Percentiles rank a stretch among this genome's conserved stretches.
Conservation (phyloP, 2,329 filamentous ascomycete species). For the Colletotrichum simmondsii region DNA sequence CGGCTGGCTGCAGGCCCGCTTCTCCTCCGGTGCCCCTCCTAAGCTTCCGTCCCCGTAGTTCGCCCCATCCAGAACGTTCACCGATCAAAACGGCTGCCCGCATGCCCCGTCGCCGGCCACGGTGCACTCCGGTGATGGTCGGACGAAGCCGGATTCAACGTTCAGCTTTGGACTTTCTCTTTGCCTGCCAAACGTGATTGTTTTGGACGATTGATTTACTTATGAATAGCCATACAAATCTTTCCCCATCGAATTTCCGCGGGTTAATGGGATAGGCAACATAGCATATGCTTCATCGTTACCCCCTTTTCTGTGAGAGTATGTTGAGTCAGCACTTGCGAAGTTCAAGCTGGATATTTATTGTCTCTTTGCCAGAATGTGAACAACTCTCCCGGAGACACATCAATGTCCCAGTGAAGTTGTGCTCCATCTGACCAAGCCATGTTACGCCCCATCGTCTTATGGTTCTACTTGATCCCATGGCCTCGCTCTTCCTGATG, state of each 20-base stretch:
- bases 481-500: not conserved
- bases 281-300: not conserved
- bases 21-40: constrained; percentile 5
- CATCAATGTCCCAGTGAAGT: not conserved
- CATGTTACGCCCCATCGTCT: not conserved
- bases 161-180: not conserved
- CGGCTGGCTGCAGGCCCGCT: not conserved
- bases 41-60: not conserved
- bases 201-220: not conserved
- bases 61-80: constrained; percentile 17
- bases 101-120: not conserved
- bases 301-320: not conserved
- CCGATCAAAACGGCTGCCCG: constrained; percentile 7
- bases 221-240: too few relatives aligned
- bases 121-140: constrained; percentile 10
- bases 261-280: not conserved
- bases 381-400: not conserved
- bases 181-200: not conserved
- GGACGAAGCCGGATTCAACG: not conserved
- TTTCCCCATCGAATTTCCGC: not conserved
- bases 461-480: not conserved
- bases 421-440: not conserved
- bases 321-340: not conserved
- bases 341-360: not conserved
- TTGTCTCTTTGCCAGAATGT: not conserved